Percentiles rank a stretch among this genome's conserved stretches.
Evolutionary conservation across 129 eudicot genomes (phyloP).

Genomic region (Glebionis coronaria): DNA sequence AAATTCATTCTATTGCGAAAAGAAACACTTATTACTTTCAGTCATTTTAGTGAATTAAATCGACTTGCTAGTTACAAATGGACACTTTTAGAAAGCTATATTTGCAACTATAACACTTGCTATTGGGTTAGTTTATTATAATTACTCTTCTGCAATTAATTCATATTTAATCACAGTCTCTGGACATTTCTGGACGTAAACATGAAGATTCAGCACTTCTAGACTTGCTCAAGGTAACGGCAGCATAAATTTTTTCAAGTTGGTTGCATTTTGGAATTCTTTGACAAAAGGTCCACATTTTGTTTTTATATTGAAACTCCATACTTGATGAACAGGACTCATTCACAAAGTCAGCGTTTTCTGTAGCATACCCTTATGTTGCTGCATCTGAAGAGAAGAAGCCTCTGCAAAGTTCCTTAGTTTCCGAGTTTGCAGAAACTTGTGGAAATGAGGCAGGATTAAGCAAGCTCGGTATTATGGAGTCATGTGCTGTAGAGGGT

Average conservation of each 20-base stretch:
- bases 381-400: conserved; percentile 56
- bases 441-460: conserved; percentile 58
- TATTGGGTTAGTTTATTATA: not conserved
- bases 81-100: not conserved
- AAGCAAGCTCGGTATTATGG: conserved; percentile 49
- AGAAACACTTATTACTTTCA: conserved; percentile 5
- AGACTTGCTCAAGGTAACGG: conserved; percentile 70
- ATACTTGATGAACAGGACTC: conserved; percentile 50
- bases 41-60: not conserved
- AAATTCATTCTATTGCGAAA: not conserved
- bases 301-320: not conserved
- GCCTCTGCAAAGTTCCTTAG: conserved; percentile 61
- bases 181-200: conserved; percentile 58
- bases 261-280: too few species aligned
- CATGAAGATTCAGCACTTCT: conserved; percentile 51
- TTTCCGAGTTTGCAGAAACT: conserved; percentile 65
- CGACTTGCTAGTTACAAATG: conserved; percentile 23
- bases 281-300: conserved; percentile 12
- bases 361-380: conserved; percentile 85
- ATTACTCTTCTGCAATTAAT: conserved; percentile 7
- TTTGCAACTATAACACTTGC: conserved; percentile 20
- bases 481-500: conserved; percentile 66
- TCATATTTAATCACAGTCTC: conserved; percentile 49
- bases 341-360: conserved; percentile 62
- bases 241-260: not conserved